Evolutionary conservation across 192 early-diverging fungal genomes (phyloP), one percentile per base, ranked within the genome.

Genomic region (Chytriomyces hyalinus): DNA sequence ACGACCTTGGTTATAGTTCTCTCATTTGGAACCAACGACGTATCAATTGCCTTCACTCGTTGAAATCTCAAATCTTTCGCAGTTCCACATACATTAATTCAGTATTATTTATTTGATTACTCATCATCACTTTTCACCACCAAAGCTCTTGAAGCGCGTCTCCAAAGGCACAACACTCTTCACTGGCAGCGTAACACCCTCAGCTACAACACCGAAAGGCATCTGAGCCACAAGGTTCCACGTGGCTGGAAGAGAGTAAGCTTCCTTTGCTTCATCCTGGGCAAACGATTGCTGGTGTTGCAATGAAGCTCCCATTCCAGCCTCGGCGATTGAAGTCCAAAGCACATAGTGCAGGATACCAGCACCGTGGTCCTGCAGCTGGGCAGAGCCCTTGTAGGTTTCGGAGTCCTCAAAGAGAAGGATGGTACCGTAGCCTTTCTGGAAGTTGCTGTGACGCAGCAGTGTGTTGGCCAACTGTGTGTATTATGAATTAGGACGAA

Each of bases 181-280:
- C 6, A 60, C 73, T 2, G 73, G 73, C 64, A 65, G 47, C 15
- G 50, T 64, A 26, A 44, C 49, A 8, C 73, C 73, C 20, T 64
- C 61, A 2, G 8, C 9, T 0, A 70, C 47, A 24, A 13, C 63
- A 20, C 81, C 81, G 44, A 82, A 76, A 36, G 78, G 77, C 20
- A 82, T 69, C 63, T 82, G 77, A 36, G 77, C 77, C 5, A 79
- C 49, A 1, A 82, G 73, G 46, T 69, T 15, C 81, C 81, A 82
- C 10, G 62, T 45, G 45, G n/a, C 51, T 10, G 81, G 77, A 20
- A 82, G 17, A 7, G 63, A 48, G 57, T 59, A 82, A 20, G 20
- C 49, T 5, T 24, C n/a, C 4, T 6, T 49, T 0, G 60, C 72
- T 28, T 73, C 72, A 22, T 73, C 70, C 53, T 13, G 13, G 9